These are phyloP conservation scores for Scedosporium minutisporum DNA, from an alignment of 2,329 filamentous ascomycete species.

Conservation along the genomic window DNA sequence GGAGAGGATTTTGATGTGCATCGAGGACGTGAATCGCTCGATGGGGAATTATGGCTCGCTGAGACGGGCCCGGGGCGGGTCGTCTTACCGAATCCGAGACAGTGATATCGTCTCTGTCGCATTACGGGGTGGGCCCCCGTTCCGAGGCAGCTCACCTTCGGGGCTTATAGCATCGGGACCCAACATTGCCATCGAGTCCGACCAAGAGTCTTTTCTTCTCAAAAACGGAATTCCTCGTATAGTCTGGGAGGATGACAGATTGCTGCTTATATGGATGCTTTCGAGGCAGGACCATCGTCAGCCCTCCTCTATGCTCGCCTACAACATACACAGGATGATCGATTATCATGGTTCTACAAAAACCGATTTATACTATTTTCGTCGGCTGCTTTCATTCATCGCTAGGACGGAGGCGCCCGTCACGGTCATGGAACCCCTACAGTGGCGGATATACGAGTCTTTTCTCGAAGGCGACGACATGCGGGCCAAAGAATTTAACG, in stretches of 20 bases:
- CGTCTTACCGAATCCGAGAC: slow-evolving; percentile 29
- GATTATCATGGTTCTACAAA: no score
- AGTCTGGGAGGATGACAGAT: slow-evolving; percentile 17
- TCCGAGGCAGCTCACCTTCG: no score
- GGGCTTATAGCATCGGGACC: no score
- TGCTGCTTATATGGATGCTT: slow-evolving; percentile 26
- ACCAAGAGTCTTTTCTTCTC: slow-evolving; percentile 1
- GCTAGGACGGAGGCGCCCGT: background rate
- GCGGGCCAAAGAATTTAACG: background rate
- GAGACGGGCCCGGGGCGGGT: slow-evolving; percentile 4
- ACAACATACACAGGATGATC: background rate
- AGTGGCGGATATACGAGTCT: background rate
- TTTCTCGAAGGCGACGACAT: background rate
- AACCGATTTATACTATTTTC: background rate
- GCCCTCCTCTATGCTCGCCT: background rate
- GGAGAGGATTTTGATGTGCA: background rate
- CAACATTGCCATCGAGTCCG: background rate
- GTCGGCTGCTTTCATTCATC: background rate
- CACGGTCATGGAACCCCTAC: background rate
- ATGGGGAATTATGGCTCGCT: background rate
- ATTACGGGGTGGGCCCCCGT: slow-evolving; percentile 16
- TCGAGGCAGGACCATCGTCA: background rate
- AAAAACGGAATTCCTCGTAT: slow-evolving; percentile 22
- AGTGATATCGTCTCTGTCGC: slow-evolving; percentile 33
- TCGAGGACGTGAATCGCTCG: slow-evolving; percentile 2